phyloP scores from a whole-genome alignment of 2,329 filamentous ascomycete genomes.

The Aspergillus flavus region DNA sequence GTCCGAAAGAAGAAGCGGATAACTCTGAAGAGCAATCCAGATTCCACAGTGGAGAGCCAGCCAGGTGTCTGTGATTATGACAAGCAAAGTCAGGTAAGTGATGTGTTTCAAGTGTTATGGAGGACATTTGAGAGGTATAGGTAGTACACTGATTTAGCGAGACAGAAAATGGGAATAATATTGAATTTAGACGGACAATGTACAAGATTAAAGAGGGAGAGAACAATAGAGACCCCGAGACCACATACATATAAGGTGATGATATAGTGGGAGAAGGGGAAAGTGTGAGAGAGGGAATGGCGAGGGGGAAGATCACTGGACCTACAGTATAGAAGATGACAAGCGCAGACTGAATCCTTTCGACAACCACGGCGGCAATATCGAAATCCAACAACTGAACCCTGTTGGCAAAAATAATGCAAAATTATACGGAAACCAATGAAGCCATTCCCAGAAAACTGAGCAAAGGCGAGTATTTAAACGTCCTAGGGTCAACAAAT shows the following conservation, averaged over 20 bases:
- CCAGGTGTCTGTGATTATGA: conserved; percentile 5
- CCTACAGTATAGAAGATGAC: not conserved
- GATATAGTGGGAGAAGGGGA: not conserved
- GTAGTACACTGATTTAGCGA: not conserved
- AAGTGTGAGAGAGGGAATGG: not conserved
- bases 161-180: not conserved
- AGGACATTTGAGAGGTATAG: conserved; percentile 1
- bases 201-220: not conserved
- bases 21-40: not conserved
- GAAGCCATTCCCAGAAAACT: conserved; percentile 1
- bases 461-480: conserved; percentile 13
- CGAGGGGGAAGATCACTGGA: not conserved
- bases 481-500: conserved; percentile 6
- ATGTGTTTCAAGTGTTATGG: not conserved
- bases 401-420: conserved; percentile 1
- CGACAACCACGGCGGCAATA: not conserved
- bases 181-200: not conserved
- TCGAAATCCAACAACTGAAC: not conserved
- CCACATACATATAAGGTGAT: not conserved
- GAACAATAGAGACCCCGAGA: not conserved
- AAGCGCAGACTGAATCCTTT: conserved; percentile 6
- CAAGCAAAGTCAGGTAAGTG: conserved; percentile 8
- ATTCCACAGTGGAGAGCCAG: conserved; percentile 1
- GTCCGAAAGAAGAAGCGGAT: conserved; percentile 2
- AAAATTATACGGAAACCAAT: conserved; percentile 6